Evolutionary conservation across 345 rosid species (phyloP).

Genomic region (Barbarea vulgaris): DNA sequence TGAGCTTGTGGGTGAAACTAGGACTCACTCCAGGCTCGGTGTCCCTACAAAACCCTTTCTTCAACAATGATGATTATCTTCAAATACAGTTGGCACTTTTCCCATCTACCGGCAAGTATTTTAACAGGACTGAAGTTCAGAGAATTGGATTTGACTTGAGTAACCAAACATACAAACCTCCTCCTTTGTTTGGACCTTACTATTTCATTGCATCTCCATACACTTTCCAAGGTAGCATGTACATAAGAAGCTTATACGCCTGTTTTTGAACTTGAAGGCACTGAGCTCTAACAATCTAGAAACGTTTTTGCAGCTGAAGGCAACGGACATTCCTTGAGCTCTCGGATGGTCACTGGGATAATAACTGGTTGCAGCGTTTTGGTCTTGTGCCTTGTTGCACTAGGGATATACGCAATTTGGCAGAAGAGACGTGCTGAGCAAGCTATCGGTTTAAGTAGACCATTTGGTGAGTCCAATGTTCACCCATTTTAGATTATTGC

Average conservation of each 20-base stretch:
- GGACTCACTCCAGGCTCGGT: constrained; percentile 84
- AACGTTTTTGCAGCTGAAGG: constrained; percentile 49
- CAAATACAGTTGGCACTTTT: constrained; percentile 82
- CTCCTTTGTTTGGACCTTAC: constrained; percentile 81
- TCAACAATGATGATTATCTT: constrained; percentile 83
- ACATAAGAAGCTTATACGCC: background rate
- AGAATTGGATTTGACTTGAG: constrained; percentile 80
- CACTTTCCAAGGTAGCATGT: constrained; percentile 69
- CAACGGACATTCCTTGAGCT: constrained; percentile 50
- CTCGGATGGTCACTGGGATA: constrained; percentile 51
- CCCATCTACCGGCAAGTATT: constrained; percentile 59
- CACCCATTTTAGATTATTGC: background rate
- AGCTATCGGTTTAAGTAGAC: constrained; percentile 83
- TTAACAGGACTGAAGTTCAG: constrained; percentile 65
- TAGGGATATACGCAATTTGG: constrained; percentile 74
- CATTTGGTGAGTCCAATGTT: constrained; percentile 64
- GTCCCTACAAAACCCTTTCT: constrained; percentile 77
- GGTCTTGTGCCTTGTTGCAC: constrained; percentile 63
- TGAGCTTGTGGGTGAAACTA: constrained; percentile 75
- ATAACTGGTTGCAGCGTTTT: constrained; percentile 55
- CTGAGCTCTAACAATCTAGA: background rate
- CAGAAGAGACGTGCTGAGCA: constrained; percentile 95
- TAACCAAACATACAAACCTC: constrained; percentile 89
- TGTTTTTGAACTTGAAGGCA: background rate
- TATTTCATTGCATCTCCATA: constrained; percentile 85